phyloP scores from a whole-genome alignment of 2,329 filamentous ascomycete species.

The Ceratocystis huliohia region DNA sequence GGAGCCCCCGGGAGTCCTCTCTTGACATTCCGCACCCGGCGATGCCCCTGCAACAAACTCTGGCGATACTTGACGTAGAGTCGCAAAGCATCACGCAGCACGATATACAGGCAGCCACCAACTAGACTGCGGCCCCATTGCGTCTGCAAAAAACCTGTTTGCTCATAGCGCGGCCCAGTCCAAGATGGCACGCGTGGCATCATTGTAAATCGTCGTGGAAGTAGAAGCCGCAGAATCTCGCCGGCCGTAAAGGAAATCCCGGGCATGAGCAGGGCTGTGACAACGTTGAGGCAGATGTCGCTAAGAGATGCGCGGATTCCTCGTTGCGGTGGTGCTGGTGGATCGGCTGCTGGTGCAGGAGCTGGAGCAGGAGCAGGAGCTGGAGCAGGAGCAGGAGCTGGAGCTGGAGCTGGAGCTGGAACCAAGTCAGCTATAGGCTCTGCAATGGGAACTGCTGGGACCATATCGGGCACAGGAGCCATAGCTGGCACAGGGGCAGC shows the following conservation, averaged over 20 bases:
- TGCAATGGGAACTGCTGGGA: background rate
- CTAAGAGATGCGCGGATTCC: slow-evolving; percentile 30
- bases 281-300: slow-evolving; percentile 37
- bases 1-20: background rate
- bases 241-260: slow-evolving; percentile 68
- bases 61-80: slow-evolving; percentile 53
- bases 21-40: slow-evolving; percentile 40
- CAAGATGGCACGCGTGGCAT: slow-evolving; percentile 26
- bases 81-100: slow-evolving; percentile 56
- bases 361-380: slow-evolving; percentile 17
- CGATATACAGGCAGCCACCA: slow-evolving; percentile 77
- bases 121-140: slow-evolving; percentile 82
- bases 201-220: slow-evolving; percentile 57
- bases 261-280: slow-evolving; percentile 59
- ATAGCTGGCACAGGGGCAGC: background rate
- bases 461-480: background rate
- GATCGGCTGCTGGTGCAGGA: slow-evolving; percentile 18
- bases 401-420: slow-evolving; percentile 5
- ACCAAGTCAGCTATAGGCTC: background rate
- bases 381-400: background rate
- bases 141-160: slow-evolving; percentile 60
- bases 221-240: slow-evolving; percentile 52
- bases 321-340: slow-evolving; percentile 24
- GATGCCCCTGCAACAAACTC: slow-evolving; percentile 42
- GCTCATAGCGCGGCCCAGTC: slow-evolving; percentile 25